These are phyloP conservation scores for Acanthamoeba castellanii DNA, from an alignment of 208 protist species.

Conservation along the genomic window DNA sequence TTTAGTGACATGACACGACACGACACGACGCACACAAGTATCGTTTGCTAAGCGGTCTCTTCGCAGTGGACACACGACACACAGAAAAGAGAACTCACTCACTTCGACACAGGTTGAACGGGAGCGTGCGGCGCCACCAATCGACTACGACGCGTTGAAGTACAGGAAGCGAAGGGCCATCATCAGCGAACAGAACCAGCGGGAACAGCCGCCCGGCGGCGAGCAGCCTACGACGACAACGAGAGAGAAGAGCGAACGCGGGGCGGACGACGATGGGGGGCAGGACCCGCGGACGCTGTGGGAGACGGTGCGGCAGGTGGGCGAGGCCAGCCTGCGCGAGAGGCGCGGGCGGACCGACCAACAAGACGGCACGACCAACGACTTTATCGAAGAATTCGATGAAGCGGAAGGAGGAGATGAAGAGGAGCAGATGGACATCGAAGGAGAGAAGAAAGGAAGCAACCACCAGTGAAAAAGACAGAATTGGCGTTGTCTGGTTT, in stretches of 20 bases:
- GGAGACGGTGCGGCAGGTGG: background rate
- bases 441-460: background rate
- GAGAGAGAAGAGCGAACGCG: background rate
- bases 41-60: no score
- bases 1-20: no score
- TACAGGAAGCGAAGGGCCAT: background rate
- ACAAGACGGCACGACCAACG: background rate
- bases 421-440: background rate
- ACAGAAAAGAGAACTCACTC: no score
- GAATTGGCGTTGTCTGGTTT: no score
- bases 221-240: background rate
- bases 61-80: no score
- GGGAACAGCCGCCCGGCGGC: background rate
- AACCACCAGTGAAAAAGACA: background rate
- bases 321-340: constrained; percentile 3
- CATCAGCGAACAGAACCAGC: background rate
- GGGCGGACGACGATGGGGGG: background rate
- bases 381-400: constrained; percentile 1
- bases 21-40: no score
- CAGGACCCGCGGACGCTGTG: background rate
- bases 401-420: background rate
- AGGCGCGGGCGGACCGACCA: background rate
- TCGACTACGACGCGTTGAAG: background rate
- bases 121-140: background rate
- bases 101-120: no score